Conservation (phyloP, 2,329 filamentous ascomycete species). For the Epichloe baconii region DNA sequence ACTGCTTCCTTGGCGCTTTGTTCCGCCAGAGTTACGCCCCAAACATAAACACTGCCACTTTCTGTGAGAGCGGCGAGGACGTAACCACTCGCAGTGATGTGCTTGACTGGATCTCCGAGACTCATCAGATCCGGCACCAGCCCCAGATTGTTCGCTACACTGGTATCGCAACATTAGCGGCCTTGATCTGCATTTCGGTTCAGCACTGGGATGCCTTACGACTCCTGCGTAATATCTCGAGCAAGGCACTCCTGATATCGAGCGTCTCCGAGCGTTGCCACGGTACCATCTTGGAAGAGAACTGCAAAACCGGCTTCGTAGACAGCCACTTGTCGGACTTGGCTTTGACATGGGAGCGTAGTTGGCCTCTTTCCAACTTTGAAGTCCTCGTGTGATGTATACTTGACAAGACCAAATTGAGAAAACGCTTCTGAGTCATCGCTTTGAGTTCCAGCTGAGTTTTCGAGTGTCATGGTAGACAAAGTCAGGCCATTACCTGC, state of each 20-base stretch:
- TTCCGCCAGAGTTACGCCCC: conserved; percentile 27
- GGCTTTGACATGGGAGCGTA: conserved; percentile 12
- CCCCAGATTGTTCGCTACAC: conserved; percentile 32
- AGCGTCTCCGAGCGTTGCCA: conserved; percentile 44
- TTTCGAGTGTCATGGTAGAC: not conserved
- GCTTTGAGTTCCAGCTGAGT: not conserved
- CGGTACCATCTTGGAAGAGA: conserved; percentile 28
- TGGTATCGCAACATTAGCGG: conserved; percentile 11
- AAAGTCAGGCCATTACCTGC: conserved; percentile 2
- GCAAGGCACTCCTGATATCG: conserved; percentile 45
- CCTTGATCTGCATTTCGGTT: not conserved
- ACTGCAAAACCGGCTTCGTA: conserved; percentile 38
- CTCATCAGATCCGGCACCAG: conserved; percentile 35
- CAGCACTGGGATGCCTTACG: conserved; percentile 15
- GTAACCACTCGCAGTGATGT: conserved; percentile 44
- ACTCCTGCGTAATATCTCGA: conserved; percentile 27
- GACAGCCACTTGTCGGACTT: conserved; percentile 28
- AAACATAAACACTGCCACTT: conserved; percentile 46
- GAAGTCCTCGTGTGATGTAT: conserved; percentile 12
- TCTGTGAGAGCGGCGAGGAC: conserved; percentile 43
- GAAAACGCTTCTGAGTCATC: not conserved
- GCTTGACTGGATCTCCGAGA: conserved; percentile 37
- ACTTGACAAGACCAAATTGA: conserved; percentile 9
- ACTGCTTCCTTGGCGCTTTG: conserved; percentile 7
- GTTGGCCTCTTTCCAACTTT: conserved; percentile 1